These are phyloP conservation scores for Candida hispaniensis DNA, from an alignment of 805 yeast species.

Conservation along the genomic window DNA sequence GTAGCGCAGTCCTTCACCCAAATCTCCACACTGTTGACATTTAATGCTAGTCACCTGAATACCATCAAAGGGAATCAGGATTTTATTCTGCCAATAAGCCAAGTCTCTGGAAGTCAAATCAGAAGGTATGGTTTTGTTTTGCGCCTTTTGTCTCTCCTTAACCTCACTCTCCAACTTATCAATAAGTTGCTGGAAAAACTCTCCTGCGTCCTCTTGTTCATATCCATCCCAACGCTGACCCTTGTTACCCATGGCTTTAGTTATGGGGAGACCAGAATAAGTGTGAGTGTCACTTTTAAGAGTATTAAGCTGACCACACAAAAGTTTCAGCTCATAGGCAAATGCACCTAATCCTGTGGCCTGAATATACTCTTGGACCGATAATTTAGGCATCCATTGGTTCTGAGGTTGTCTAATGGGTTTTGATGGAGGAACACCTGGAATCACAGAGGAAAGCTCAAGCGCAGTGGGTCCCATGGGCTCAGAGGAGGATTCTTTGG, in stretches of 20 bases:
- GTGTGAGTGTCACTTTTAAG: conserved; percentile 3
- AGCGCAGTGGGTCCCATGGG: conserved; percentile 1
- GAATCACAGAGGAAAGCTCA: conserved; percentile 8
- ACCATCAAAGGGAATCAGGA: conserved; percentile 89
- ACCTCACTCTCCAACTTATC: conserved; percentile 27
- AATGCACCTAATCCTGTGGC: conserved; percentile 5
- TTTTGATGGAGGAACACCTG: conserved; percentile 12
- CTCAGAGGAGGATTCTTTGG: too few relatives aligned
- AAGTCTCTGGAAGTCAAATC: not conserved
- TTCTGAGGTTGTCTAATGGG: too few relatives aligned
- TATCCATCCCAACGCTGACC: conserved; percentile 70
- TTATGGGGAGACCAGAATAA: conserved; percentile 15
- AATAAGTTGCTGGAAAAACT: conserved; percentile 61
- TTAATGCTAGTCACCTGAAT: conserved; percentile 80
- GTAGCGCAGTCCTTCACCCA: conserved; percentile 55
- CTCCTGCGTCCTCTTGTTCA: conserved; percentile 95
- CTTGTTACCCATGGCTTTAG: conserved; percentile 17
- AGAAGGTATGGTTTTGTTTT: not conserved
- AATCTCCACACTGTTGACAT: conserved; percentile 83
- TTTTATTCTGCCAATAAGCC: conserved; percentile 26
- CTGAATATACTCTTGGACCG: conserved; percentile 2
- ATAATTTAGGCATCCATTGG: conserved; percentile 1
- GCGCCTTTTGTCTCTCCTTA: conserved; percentile 9
- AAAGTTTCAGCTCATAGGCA: conserved; percentile 15
- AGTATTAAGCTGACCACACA: conserved; percentile 13